Conservation (phyloP, 2,329 filamentous ascomycete genomes). For the Diplodia sapinea region DNA sequence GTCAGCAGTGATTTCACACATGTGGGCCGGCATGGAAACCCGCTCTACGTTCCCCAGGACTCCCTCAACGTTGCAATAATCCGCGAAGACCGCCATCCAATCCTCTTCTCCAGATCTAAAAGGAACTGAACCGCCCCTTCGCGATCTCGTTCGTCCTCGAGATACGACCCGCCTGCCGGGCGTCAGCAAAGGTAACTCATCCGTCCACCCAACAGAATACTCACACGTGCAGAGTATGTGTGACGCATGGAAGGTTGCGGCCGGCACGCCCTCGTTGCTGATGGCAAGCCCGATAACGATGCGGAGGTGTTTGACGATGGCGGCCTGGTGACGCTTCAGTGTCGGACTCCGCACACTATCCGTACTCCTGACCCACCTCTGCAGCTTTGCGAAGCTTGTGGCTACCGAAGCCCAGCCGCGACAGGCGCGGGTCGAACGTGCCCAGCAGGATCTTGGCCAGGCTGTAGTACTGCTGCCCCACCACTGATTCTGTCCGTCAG, state of each 20-base stretch:
- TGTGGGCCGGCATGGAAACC: not conserved
- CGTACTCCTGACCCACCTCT: slow-evolving; percentile 1
- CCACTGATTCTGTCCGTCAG: not conserved
- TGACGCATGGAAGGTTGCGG: slow-evolving; percentile 27
- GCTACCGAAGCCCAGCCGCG: slow-evolving; percentile 21
- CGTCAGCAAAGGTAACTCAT: not conserved
- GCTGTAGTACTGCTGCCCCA: slow-evolving; percentile 29
- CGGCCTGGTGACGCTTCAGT: slow-evolving; percentile 9
- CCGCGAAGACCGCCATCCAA: slow-evolving; percentile 27
- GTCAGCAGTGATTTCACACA: too few relatives aligned
- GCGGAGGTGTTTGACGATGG: slow-evolving; percentile 16
- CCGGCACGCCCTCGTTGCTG: slow-evolving; percentile 14
- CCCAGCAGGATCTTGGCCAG: slow-evolving; percentile 19
- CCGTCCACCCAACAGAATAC: not conserved
- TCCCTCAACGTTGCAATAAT: slow-evolving; percentile 24
- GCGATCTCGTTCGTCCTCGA: slow-evolving; percentile 22
- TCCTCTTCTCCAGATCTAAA: slow-evolving; percentile 15
- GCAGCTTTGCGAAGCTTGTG: slow-evolving; percentile 22
- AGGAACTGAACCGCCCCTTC: slow-evolving; percentile 26
- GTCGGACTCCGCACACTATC: not conserved
- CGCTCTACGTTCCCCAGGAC: slow-evolving; percentile 21
- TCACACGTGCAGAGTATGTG: slow-evolving; percentile 30
- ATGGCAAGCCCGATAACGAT: slow-evolving; percentile 22
- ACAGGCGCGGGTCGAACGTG: slow-evolving; percentile 23
- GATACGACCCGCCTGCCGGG: slow-evolving; percentile 26